These are phyloP conservation scores for Eucalyptus viminalis DNA, from an alignment of 345 rosid genomes.

Conservation along the genomic window DNA sequence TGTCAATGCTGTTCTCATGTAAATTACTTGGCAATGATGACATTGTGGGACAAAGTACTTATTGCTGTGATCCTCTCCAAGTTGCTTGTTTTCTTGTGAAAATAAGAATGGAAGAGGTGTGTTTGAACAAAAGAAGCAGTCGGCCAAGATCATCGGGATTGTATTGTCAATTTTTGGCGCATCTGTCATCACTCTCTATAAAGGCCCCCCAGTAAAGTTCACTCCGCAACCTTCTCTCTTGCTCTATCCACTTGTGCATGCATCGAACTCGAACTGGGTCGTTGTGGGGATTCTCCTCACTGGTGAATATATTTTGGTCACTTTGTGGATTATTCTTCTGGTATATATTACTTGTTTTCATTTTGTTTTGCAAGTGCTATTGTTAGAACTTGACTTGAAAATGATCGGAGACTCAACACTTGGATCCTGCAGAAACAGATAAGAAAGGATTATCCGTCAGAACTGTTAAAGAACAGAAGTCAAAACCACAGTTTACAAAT, in stretches of 20 bases:
- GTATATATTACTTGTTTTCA: neutral
- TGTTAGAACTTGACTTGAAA: neutral
- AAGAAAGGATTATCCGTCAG: neutral
- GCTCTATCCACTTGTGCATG: neutral
- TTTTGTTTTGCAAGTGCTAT: neutral
- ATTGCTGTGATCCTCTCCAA: neutral
- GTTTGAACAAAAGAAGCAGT: slow-evolving; percentile 4
- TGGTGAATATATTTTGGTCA: slow-evolving; percentile 3
- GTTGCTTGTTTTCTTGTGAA: neutral
- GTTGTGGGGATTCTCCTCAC: slow-evolving; percentile 29
- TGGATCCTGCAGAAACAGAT: slow-evolving; percentile 3
- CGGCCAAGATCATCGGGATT: slow-evolving; percentile 30
- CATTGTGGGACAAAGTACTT: neutral
- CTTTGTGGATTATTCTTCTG: slow-evolving; percentile 10
- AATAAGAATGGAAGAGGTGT: slow-evolving; percentile 26
- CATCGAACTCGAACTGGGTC: slow-evolving; percentile 29
- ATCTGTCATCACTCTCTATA: slow-evolving; percentile 28
- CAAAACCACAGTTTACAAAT: too few species aligned
- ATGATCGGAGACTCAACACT: neutral
- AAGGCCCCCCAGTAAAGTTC: slow-evolving; percentile 16
- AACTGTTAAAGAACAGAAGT: too few species aligned
- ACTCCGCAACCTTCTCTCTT: neutral
- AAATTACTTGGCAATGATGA: neutral
- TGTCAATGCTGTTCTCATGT: neutral
- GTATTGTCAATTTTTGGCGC: slow-evolving; percentile 29